Percentiles rank a stretch among this genome's conserved stretches.
Evolutionary conservation across 1,139 yeast genomes (phyloP).

Genomic region (Wickerhamiella pararugosa): DNA sequence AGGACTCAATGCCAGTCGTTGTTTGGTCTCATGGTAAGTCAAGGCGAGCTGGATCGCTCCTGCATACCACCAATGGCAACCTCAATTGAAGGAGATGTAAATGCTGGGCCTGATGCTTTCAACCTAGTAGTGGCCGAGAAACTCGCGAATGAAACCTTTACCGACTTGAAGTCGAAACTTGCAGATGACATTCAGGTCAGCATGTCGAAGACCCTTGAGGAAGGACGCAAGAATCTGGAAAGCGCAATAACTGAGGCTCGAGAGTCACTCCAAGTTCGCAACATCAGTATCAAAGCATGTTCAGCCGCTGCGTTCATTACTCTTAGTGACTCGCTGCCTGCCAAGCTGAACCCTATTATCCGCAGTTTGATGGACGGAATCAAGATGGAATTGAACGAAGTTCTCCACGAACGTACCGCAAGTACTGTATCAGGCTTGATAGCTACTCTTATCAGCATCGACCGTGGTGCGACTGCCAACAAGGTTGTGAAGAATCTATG

Average conservation of each 20-base stretch:
- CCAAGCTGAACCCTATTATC: constrained; percentile 76
- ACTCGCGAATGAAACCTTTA: constrained; percentile 49
- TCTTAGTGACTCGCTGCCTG: constrained; percentile 46
- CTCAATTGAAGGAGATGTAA: constrained; percentile 84
- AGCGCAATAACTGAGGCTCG: constrained; percentile 60
- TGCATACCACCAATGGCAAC: constrained; percentile 45
- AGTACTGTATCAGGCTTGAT: constrained; percentile 52
- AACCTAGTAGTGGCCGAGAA: constrained; percentile 63
- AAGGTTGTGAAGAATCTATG: constrained; percentile 82
- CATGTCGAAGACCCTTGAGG: constrained; percentile 62
- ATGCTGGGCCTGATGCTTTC: constrained; percentile 92
- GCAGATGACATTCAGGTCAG: constrained; percentile 61
- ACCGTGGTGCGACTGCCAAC: constrained; percentile 63
- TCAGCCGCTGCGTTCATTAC: constrained; percentile 44
- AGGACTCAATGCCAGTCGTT: constrained; percentile 80
- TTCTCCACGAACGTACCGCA: constrained; percentile 62
- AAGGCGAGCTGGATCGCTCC: constrained; percentile 48
- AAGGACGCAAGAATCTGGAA: constrained; percentile 53
- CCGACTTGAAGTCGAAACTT: constrained; percentile 46
- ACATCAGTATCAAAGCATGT: constrained; percentile 51
- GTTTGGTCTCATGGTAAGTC: constrained; percentile 58
- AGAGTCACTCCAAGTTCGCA: constrained; percentile 38
- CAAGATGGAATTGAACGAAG: constrained; percentile 53
- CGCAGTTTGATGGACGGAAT: constrained; percentile 87
- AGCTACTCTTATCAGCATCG: constrained; percentile 36